Evolutionary conservation across 148 eudicot genomes (phyloP), one percentile per base, ranked within the genome.

Genomic region (Cornus suecica): DNA sequence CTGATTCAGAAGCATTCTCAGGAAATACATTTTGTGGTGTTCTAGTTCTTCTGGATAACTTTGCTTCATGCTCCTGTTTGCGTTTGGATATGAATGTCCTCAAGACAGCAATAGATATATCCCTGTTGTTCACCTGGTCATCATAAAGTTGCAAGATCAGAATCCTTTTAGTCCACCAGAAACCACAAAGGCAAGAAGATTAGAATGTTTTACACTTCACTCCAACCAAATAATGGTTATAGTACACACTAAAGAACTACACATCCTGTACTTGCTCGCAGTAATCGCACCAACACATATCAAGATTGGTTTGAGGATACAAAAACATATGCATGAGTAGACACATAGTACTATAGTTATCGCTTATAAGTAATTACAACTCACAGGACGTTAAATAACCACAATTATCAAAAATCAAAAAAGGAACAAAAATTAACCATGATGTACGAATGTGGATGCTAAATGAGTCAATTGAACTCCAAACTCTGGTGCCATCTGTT

Each of bases 81-180:
- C 92, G 91, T 82, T 90, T 90, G 37, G 90, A 81, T 76, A 93
- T 87, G 76, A 85, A 96, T 80, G 94, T 80, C 84, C 99, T 85
- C 84, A 93, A 75, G 79, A 96, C 98, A 72, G 99, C 99, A 83
- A 96, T 91, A 41, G 99, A 93, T 70, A 96, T 77, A 80, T 93
- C 98, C 74, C 99, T 86, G 80, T 96, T 96, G 69, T 93, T 93
- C 69, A 96, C 99, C 98, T 96, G 88, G 69, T 73, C 74, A 58
- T 42, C 2, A 27, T 27, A 70, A 67, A 60, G 32, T 74, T 56
- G 5, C 8, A n/a, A 63, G 76, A 23, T 67, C 73, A 65, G 77
- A 64, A 10, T 42, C 58, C 62, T 65, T 70, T 16, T 45, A 64
- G 22, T 65, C 76, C 28, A 65, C 60, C 20, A 11, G 11, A 63